Evolutionary conservation across 257 asterid genomes (phyloP), one percentile per base, ranked within the genome.

Genomic region (Penstemon eatonii): DNA sequence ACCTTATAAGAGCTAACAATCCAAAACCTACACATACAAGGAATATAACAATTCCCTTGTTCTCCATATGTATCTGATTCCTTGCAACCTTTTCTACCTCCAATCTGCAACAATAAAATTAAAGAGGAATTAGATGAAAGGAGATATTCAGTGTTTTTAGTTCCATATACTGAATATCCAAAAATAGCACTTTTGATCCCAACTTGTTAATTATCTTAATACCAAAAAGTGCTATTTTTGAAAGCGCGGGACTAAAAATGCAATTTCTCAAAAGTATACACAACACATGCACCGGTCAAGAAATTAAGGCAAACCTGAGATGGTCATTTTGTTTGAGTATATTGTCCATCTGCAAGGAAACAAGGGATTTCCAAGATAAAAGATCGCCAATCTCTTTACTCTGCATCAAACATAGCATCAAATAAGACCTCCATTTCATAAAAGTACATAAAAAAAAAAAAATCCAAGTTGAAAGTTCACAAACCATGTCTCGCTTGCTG

Each of bases 11-110:
- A 25, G 83, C 93, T 56, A 83, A 44, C 43, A 82, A 65, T 64
- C 91, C 93, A 67, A 88, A 86, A 43, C 18, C 76, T 74, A 82
- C 79, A 67, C 89, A 82, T 49, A 85, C 69, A 72, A 90, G 76
- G 81, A 86, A 88, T 42, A 90, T 82, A 58, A 85, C 68, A 47
- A 88, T 78, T 41, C 97, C 96, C 76, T 92, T 90, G 56, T 85
- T 86, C 86, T 92, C 98, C 85, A 88, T 67, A 77, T 90, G 91
- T 60, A 79, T 76, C 66, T 88, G 95, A 70, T 89, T 81, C 72
- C 60, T 81, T 74, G 71, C 62, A 54, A 89, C 84, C 69, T 37
- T 78, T 64, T 89, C 91, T 13, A 86, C 89, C 79, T 88, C 89
- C 80, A 50, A 73, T 62, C 98, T 92, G 91, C 90, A 83, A 39